A percentile compares a stretch with the other conserved stretches of the same genome.
These are phyloP conservation scores for Ceratobasidium sp. DNA, from an alignment of 1,284 basidiomycete species.

Conservation along the genomic window DNA sequence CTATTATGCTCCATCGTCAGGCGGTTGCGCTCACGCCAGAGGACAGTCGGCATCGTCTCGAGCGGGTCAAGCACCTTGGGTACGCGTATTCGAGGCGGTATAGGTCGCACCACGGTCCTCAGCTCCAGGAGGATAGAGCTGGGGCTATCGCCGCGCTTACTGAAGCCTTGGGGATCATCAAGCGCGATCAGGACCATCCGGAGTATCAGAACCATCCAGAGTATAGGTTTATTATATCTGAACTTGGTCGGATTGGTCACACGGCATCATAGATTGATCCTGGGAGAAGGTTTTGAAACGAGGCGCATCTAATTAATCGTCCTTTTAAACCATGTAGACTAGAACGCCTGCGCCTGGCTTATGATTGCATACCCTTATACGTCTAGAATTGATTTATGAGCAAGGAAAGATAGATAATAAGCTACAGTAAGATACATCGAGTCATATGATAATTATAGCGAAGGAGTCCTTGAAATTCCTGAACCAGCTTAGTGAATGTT, in stretches of 20 bases:
- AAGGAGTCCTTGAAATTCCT: no score
- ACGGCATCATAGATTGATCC: background rate
- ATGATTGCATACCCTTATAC: no score
- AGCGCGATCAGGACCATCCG: background rate
- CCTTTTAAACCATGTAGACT: no score
- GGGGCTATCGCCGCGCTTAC: background rate
- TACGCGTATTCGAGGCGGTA: constrained; percentile 29
- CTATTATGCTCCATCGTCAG: constrained; percentile 12
- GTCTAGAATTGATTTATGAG: no score
- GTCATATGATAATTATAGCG: no score
- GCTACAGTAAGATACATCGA: no score
- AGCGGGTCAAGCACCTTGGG: constrained; percentile 11
- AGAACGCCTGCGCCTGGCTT: no score
- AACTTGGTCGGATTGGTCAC: no score
- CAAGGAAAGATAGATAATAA: no score
- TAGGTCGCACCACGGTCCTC: background rate
- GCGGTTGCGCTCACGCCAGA: constrained; percentile 23
- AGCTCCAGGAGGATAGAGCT: background rate
- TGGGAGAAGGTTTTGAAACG: background rate
- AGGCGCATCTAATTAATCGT: background rate
- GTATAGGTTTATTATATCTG: no score
- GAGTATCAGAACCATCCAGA: background rate
- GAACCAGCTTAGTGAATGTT: no score
- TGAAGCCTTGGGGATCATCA: background rate
- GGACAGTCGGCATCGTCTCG: background rate